phyloP scores from a whole-genome alignment of 2,329 filamentous ascomycete genomes.

The Colletotrichum sp. region DNA sequence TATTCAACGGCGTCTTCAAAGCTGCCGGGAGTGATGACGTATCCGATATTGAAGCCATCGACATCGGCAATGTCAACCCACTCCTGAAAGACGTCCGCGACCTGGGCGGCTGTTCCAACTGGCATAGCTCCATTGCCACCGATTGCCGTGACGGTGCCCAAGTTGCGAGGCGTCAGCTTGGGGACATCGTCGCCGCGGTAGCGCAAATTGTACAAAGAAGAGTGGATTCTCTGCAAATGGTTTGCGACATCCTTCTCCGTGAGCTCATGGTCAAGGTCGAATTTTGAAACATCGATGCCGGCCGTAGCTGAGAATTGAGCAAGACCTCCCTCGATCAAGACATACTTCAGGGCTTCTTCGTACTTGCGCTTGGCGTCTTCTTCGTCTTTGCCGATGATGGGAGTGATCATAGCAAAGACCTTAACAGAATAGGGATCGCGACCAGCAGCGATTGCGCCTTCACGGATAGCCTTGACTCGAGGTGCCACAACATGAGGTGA shows the following conservation, averaged over 20 bases:
- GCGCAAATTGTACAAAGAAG: conserved; percentile 52
- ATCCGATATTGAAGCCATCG: conserved; percentile 45
- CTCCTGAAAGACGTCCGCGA: conserved; percentile 48
- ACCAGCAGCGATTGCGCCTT: conserved; percentile 53
- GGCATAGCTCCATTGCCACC: conserved; percentile 41
- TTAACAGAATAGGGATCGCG: conserved; percentile 63
- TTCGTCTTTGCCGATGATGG: conserved; percentile 53
- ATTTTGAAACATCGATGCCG: conserved; percentile 62
- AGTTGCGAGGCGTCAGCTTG: conserved; percentile 47
- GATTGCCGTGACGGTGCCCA: conserved; percentile 44
- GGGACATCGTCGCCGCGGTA: conserved; percentile 47
- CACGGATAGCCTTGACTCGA: conserved; percentile 58
- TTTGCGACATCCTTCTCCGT: conserved; percentile 54
- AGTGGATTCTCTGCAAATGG: conserved; percentile 56
- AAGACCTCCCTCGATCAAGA: conserved; percentile 56
- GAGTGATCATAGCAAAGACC: conserved; percentile 56
- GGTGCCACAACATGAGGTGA: conserved; percentile 52
- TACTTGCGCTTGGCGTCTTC: conserved; percentile 59
- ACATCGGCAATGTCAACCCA: conserved; percentile 48
- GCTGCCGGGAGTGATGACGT: conserved; percentile 45
- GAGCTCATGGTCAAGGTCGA: conserved; percentile 64
- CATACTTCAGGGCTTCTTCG: conserved; percentile 55
- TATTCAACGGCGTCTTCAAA: conserved; percentile 36
- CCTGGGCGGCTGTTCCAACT: conserved; percentile 41
- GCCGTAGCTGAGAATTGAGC: conserved; percentile 64